Base-by-base conservation (phyloP, 257 asterid genomes). In the Petunia axillaris region DNA sequence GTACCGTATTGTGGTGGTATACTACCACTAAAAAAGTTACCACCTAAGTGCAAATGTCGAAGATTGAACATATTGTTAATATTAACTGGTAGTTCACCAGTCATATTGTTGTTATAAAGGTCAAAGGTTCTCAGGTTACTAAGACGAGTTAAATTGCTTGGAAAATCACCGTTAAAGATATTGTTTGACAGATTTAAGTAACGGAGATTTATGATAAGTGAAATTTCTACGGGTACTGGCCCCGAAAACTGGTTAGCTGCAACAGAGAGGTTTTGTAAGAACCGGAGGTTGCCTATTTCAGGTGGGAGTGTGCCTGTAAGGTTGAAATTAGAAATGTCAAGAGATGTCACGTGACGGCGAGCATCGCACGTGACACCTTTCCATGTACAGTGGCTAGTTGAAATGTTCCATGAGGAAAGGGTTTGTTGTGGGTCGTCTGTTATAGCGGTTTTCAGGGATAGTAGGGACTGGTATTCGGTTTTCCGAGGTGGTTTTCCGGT, bases 141-240 rank as follows among this genome's bases (percentile, higher is more conserved):
- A 2, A 94, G 90, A 55, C 86, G 84, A 82, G 86, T 55, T 8
- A 94, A 92, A 76, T 85, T 76, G 0, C 83, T 10, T 2, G 98
- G 97, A 70, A 94, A 91, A 62, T 63, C 85, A 40, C 77, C 86
- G 58, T 88, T 89, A 85, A 93, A 93, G 48, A 84, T 73, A 41
- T 93, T 94, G 83, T 91, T 93, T 66, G 98, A 94, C 6, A 94
- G 94, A 48, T 94, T 92, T 37, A 94, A 93, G 84, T 63, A 85
- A 0, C 86, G 87, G 70, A 94, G 98, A 75, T 82, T 76, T 39
- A 88, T 43, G 6, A 94, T 85, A 77, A 82, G 79, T 2, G 96
- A 86, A 65, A 94, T 86, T 79, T 88, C 87, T 5, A 92, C 82
- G 0, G 98, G 98, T 1, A 94, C 62, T 0, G 92, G 90, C 40